Evolutionary conservation across 345 rosid genomes (phyloP), one percentile per base, ranked within the genome.

Genomic region (Cardiospermum halicacabum): DNA sequence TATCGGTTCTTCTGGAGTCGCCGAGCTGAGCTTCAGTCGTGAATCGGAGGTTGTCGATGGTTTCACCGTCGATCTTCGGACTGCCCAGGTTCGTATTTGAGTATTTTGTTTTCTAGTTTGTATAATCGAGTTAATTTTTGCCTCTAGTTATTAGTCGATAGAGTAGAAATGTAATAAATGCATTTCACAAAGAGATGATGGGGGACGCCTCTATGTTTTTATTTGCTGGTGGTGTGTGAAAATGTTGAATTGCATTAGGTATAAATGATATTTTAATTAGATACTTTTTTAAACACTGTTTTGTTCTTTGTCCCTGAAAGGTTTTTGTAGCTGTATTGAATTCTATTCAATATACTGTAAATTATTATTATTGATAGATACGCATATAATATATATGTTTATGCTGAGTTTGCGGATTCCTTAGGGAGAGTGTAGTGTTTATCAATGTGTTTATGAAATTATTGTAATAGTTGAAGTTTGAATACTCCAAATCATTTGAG

Each of bases 21-120:
- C 83, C 18, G 84, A 81, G 81, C 85, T 89, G 19, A 83, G 84
- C 54, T 78, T 91, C 72, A 61, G 39, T 56, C 53, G 47, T 5
- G 77, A 73, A 48, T 77, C 82, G 53, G 81, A 86, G 19, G 61
- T 75, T 30, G 7, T 62, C 62, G 76, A 56, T 50, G 63, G 78
- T 37, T 67, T 73, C 68, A 67, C 13, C 36, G 78, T 85, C 43
- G 81, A 89, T 77, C 81, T 80, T 53, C 54, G 75, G 62, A 69
- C 76, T 3, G 56, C 84, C 69, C 83, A 79, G 87, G 96, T 89
- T 11, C 40, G 75, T 71, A 53, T 63, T 25, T n/a, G n/a, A n/a
- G n/a, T n/a, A n/a, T n/a, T 30, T 18, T 68, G 60, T 53, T 10
- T 36, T 7, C 3, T 36, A 55, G 10, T 11, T 16, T 4, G 65